Base-by-base conservation (phyloP, 2,329 filamentous ascomycete genomes). In the Berkeleyomyces rouxiae region DNA sequence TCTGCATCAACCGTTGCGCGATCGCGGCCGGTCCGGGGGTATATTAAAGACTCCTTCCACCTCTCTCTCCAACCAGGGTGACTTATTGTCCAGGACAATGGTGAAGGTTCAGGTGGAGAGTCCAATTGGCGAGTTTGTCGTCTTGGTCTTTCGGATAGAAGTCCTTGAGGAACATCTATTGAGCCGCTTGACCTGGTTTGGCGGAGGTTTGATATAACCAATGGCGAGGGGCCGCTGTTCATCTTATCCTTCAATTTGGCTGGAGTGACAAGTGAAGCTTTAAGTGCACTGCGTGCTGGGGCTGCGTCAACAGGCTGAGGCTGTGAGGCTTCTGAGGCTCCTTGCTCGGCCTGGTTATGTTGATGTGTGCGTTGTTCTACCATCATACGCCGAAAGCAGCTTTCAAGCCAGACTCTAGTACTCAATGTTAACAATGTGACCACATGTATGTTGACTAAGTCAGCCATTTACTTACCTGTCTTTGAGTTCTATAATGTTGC, bases 1-100 rank as follows among this genome's bases (percentile, higher is more conserved):
- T 80, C 76, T 65, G 80, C 83, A 63, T 88, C 82, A 1, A 93
- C 82, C 0, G 79, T 82, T 0, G 85, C 82, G 65, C 83, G 79
- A 59, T 82, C 80, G 61, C 78, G 81, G 2, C 82, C 82, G 36
- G 73, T 75, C 4, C 74, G 68, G 3, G 83, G 84, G 69, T 82
- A 90, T 1, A 83, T 75, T 1, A 91, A 75, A 1, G 85, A 79
- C 59, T 76, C 76, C 13, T 77, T 73, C 82, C 82, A 86, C 0
- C 72, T 65, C 13, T 72, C 72, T 42, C 71, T 71, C 83, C 83
- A 86, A 2, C 71, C 71, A 5, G 74, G 74, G 66, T 85, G 74
- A 36, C 72, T 65, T 5, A 69, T 67, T 1, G 81, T 81, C 82
- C 82, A 86, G 3, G 37, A 23, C 9, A 53, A 51, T 42, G 6